These are phyloP conservation scores for Artemisia annua DNA, from an alignment of 129 eudicot genomes.

Conservation along the genomic window DNA sequence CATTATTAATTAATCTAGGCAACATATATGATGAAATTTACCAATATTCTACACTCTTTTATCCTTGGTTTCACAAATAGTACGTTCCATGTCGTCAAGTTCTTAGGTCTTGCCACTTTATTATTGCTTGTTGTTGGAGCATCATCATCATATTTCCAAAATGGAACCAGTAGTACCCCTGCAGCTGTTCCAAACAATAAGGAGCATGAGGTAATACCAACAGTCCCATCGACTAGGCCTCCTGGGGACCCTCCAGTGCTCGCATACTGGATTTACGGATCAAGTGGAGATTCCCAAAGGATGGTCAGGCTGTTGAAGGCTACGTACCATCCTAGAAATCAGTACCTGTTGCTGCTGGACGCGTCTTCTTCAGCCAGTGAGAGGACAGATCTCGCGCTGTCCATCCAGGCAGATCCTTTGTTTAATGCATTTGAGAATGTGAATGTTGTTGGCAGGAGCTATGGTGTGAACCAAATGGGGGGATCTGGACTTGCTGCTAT, in stretches of 20 bases:
- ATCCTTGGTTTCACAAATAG: no score
- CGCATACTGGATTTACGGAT: conserved; percentile 63
- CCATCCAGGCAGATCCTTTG: conserved; percentile 47
- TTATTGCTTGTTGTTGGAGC: no score
- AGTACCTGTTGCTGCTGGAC: conserved; percentile 59
- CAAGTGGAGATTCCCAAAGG: conserved; percentile 44
- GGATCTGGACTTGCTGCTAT: conserved; percentile 52
- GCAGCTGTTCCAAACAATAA: no score
- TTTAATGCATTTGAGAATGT: conserved; percentile 66
- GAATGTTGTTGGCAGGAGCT: conserved; percentile 64
- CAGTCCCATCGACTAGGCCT: neutral
- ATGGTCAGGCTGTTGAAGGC: conserved; percentile 54
- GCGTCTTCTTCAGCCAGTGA: conserved; percentile 48
- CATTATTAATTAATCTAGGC: no score
- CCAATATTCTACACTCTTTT: no score
- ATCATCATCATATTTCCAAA: no score
- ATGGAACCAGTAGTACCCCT: no score
- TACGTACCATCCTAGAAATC: conserved; percentile 69
- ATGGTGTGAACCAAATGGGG: conserved; percentile 68
- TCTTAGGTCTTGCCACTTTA: no score
- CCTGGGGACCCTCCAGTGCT: conserved; percentile 61
- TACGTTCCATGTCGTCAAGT: no score
- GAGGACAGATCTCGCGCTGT: conserved; percentile 41
- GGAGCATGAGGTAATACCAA: neutral
- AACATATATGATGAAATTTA: no score